Conservation (phyloP, 129 eudicot genomes). For the Mikania micrantha region DNA sequence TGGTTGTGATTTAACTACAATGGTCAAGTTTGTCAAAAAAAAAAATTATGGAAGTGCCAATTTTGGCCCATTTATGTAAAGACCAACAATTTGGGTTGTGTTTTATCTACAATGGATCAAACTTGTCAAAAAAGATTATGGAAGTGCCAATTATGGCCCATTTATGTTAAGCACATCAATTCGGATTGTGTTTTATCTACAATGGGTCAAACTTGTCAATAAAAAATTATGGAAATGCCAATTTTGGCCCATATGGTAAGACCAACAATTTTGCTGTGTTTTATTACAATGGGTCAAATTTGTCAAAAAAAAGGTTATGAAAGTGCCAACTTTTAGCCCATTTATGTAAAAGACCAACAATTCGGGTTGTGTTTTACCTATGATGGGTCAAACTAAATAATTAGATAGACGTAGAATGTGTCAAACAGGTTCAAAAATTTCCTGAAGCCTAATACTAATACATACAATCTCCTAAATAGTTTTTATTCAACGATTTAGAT, state of each 20-base stretch:
- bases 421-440: not conserved
- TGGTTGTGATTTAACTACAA: not conserved
- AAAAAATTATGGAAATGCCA: too few relatives aligned
- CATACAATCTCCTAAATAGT: not conserved
- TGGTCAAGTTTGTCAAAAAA: too few relatives aligned
- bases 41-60: not conserved
- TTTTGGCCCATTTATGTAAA: not conserved
- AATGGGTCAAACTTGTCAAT: not conserved
- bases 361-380: too few relatives aligned
- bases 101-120: not conserved
- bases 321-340: too few relatives aligned
- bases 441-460: not conserved
- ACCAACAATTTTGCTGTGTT: not conserved
- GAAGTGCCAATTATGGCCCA: too few relatives aligned
- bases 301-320: too few relatives aligned
- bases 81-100: not conserved
- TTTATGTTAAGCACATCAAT: too few relatives aligned
- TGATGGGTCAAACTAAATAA: not conserved
- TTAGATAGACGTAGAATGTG: not conserved
- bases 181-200: too few relatives aligned
- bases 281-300: too few relatives aligned
- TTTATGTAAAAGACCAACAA: too few relatives aligned
- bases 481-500: not conserved
- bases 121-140: too few relatives aligned
- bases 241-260: not conserved